Base-by-base conservation (phyloP, 495 filamentous ascomycete genomes). In the Amphirosellinia nigrospora region DNA sequence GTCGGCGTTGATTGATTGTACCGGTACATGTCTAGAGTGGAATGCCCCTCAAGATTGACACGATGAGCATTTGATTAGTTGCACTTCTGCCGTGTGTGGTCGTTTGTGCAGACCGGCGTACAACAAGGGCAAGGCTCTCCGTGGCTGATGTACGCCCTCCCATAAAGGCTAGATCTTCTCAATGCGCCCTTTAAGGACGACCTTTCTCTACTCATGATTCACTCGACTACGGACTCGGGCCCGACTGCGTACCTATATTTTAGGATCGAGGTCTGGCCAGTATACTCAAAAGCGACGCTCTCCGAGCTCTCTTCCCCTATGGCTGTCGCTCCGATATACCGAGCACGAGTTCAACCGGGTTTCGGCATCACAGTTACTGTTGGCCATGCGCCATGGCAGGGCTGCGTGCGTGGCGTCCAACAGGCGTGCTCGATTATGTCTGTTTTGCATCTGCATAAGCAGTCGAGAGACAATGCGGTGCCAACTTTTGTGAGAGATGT, bases 391-490 rank as follows among this genome's bases (percentile, higher is more conserved):
- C 3, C 32, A 26, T 36, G 13, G 65, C 55, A 68, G 55, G 56
- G 56, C 55, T 68, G 66, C 34, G 66, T 61, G 55, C 43, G 43
- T 60, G 56, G 66, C 55, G 52, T 21, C 66, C 55, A 60, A 68
- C 66, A 50, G 19, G 43, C n/a, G n/a, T 46, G 16, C 30, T 53
- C 63, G 1, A 30, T 52, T n/a, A 19, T 48, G 23, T 50, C 36
- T 64, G 61, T 64, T 21, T 43, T 64, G 43, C 61, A 64, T 64
- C 41, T 64, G 61, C 43, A 64, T 36, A 48, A n/a, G 61, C 43
- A 48, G 21, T 34, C 38, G 8, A 60, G 58, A 60, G 15, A 11
- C 39, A 45, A 32, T 39, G 13, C 6, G 41, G 41, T n/a, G 13
- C 38, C 30, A 28, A 45, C 21, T 45, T 45, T 61, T 26, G 21